Evolutionary conservation across 2,329 filamentous ascomycete genomes (phyloP), one percentile per base, ranked within the genome.

Genomic region (Seiridium unicorne): DNA sequence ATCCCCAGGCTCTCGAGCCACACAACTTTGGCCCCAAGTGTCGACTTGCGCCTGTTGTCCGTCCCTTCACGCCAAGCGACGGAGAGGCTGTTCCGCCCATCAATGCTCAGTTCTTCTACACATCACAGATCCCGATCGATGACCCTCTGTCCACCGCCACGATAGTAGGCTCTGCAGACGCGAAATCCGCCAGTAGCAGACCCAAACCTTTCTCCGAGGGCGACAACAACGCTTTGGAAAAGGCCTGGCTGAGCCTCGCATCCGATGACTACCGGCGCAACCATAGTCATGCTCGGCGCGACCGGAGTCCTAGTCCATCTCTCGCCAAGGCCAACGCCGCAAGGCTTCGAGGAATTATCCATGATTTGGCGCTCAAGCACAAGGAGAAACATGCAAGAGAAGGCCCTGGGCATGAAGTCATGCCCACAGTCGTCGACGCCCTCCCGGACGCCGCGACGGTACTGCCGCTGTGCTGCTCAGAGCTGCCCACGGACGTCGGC

Each of bases 21-120:
- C 88, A 91, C 72, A 89, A 84, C 10, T 85, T 84, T 65, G 84
- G 84, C 61, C 72, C 82, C 34, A 82, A 80, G 59, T 91, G 89
- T 70, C 83, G 82, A 44, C 75, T 86, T 44, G 78, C 81, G 10
- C 80, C 82, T 67, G 67, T 79, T 69, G 68, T 79, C 60, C 67
- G 76, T 68, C 73, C 74, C 35, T 66, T 73, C 59, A 67, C 73
- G 4, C 60, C 68, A 34, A 62, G 72, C 32, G 74, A 74, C 59
- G 72, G 76, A 49, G 76, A 81, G 58, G 79, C 77, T 57, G 80
- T 84, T 32, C 89, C 90, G 13, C 81, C 85, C 0, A 73, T 90
- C 58, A 80, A 82, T 38, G 83, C 89, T 31, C 91, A 92, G 64
- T 97, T 92, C 77, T 97, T 97, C 76, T 97, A 96, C 74, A 84